A percentile compares a stretch with the other conserved stretches of the same genome.
Conservation (phyloP, 148 eudicot genomes). For the Heliamphora exappendiculata region DNA sequence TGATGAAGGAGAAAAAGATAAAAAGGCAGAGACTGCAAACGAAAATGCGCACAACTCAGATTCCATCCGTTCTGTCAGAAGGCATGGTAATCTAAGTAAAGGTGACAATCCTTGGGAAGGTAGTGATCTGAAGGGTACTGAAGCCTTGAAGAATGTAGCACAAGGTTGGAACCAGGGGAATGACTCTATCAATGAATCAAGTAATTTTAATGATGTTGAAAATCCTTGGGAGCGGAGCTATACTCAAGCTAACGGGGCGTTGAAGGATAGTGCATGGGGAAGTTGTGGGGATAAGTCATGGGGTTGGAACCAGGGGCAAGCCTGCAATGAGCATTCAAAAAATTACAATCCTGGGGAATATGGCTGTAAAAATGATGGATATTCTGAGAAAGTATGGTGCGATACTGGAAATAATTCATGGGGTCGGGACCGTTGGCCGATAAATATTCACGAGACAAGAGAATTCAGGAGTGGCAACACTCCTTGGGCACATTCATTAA, state of each 20-base stretch:
- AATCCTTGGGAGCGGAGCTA: slow-evolving; percentile 31
- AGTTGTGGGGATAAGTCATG: slow-evolving; percentile 23
- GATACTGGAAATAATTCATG: slow-evolving; percentile 17
- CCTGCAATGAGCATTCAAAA: slow-evolving; percentile 7
- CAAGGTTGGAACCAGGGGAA: slow-evolving; percentile 30
- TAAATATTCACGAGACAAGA: slow-evolving; percentile 7
- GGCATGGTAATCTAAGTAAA: slow-evolving; percentile 9
- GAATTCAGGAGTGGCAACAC: slow-evolving; percentile 8
- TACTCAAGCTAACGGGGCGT: slow-evolving; percentile 8
- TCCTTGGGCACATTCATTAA: slow-evolving; percentile 6
- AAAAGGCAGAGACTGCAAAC: slow-evolving; percentile 3
- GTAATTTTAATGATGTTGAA: slow-evolving; percentile 12
- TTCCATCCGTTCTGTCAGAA: background rate
- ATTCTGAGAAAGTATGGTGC: slow-evolving; percentile 20
- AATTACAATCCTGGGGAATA: slow-evolving; percentile 18
- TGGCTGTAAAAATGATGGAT: slow-evolving; percentile 9
- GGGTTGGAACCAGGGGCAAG: slow-evolving; percentile 16
- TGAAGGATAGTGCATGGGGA: slow-evolving; percentile 27
- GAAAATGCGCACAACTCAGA: slow-evolving; percentile 4
- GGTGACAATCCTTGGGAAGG: slow-evolving; percentile 34
- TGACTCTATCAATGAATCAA: slow-evolving; percentile 11
- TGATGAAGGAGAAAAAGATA: slow-evolving; percentile 32
- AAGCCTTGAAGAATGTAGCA: slow-evolving; percentile 17
- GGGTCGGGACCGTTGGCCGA: slow-evolving; percentile 19
- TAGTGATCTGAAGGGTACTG: slow-evolving; percentile 20